A percentile compares a stretch with the other conserved stretches of the same genome.
Evolutionary conservation across 2,329 filamentous ascomycete species (phyloP).

Genomic region (Nothomitra cinnamomea): DNA sequence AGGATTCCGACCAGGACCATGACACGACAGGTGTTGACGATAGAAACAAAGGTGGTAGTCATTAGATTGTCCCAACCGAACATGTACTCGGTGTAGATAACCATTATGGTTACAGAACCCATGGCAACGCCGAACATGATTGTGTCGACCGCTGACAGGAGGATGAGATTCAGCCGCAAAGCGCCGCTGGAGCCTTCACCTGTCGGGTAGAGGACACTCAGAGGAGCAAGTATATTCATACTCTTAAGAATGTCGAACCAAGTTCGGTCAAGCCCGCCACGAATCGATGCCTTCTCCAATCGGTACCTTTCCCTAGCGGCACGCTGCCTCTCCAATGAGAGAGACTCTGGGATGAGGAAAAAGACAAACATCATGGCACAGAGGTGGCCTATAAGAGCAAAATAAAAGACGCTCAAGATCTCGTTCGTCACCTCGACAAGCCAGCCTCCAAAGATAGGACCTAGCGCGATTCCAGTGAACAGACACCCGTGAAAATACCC

Average conservation of each 20-base stretch:
- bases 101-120: slow-evolving; percentile 61
- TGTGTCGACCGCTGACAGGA: slow-evolving; percentile 66
- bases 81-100: slow-evolving; percentile 66
- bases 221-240: slow-evolving; percentile 55
- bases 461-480: slow-evolving; percentile 75
- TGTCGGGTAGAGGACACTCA: slow-evolving; percentile 61
- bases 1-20: slow-evolving; percentile 56
- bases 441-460: slow-evolving; percentile 65
- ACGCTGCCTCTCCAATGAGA: slow-evolving; percentile 55
- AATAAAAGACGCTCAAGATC: slow-evolving; percentile 70
- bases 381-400: slow-evolving; percentile 53
- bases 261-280: slow-evolving; percentile 14
- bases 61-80: slow-evolving; percentile 75
- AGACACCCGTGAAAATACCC: slow-evolving; percentile 81
- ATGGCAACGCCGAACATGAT: slow-evolving; percentile 68
- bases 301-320: slow-evolving; percentile 52
- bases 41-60: slow-evolving; percentile 62
- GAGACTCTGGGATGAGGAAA: slow-evolving; percentile 66
- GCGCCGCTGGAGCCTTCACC: slow-evolving; percentile 41
- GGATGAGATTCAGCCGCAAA: slow-evolving; percentile 63
- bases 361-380: slow-evolving; percentile 57
- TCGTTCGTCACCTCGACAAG: slow-evolving; percentile 61
- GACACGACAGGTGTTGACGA: slow-evolving; percentile 64
- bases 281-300: slow-evolving; percentile 20
- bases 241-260: slow-evolving; percentile 23